Percentiles rank a stretch among this genome's conserved stretches.
These are phyloP conservation scores for Penicillium hordei DNA, from an alignment of 2,329 filamentous ascomycete genomes.

Conservation along the genomic window DNA sequence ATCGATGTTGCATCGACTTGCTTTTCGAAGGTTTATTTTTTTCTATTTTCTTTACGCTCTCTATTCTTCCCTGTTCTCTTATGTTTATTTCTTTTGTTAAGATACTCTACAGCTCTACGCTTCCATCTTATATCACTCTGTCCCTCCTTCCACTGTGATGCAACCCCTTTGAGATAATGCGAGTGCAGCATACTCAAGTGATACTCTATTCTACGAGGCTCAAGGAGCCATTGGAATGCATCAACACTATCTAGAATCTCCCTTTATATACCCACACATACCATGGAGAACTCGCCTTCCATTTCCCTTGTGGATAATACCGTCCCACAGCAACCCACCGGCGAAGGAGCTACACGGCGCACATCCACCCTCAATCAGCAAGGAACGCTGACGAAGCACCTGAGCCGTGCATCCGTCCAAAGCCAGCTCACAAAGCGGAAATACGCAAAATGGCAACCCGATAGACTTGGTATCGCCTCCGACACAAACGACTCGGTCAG, in stretches of 20 bases:
- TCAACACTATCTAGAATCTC: neutral
- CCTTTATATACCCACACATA: neutral
- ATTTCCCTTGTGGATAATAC: slow-evolving; percentile 47
- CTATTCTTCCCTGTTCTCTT: neutral
- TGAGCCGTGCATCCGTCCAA: slow-evolving; percentile 39
- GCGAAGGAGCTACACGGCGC: slow-evolving; percentile 24
- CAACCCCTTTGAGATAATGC: slow-evolving; percentile 9
- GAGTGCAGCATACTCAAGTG: neutral
- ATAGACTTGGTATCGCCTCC: slow-evolving; percentile 53
- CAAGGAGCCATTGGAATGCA: neutral
- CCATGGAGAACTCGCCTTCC: slow-evolving; percentile 28
- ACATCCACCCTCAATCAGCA: slow-evolving; percentile 22
- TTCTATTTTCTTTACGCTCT: neutral
- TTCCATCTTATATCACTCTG: neutral
- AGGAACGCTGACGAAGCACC: slow-evolving; percentile 29
- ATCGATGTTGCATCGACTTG: slow-evolving; percentile 13
- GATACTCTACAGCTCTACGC: neutral
- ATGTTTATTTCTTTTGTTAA: slow-evolving; percentile 1
- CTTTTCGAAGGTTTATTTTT: neutral
- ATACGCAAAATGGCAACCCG: slow-evolving; percentile 54
- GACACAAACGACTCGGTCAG: slow-evolving; percentile 18
- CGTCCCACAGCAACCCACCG: slow-evolving; percentile 24
- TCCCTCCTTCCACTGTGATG: neutral
- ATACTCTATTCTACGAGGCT: neutral
- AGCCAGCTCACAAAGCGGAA: slow-evolving; percentile 44